Percentiles rank a stretch among this genome's conserved stretches.
These are phyloP conservation scores for Termitomyces sp. DNA, from an alignment of 768 basidiomycete species.

Conservation along the genomic window DNA sequence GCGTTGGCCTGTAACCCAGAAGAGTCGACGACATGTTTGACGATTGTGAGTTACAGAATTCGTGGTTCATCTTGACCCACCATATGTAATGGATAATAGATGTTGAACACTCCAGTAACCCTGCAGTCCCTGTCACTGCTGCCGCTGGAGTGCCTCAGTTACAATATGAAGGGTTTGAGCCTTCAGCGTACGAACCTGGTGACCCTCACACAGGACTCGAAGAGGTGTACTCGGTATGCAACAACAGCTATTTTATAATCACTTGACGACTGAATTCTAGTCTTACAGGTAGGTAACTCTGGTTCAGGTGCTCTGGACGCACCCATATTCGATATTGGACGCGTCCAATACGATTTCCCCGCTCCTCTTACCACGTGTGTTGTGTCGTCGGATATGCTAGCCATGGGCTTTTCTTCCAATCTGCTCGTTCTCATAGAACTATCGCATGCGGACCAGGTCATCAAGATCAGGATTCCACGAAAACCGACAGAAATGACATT, in stretches of 20 bases:
- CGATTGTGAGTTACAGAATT: constrained; percentile 46
- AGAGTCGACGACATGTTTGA: constrained; percentile 46
- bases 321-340: constrained; percentile 77
- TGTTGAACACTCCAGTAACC: constrained; percentile 75
- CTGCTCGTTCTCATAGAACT: constrained; percentile 86
- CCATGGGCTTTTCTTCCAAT: constrained; percentile 77
- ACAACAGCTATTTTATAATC: neutral
- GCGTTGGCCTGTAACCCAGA: neutral
- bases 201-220: constrained; percentile 42
- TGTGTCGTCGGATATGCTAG: constrained; percentile 82
- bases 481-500: constrained; percentile 75
- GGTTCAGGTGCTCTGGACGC: constrained; percentile 30
- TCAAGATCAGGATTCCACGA: constrained; percentile 71
- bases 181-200: constrained; percentile 50
- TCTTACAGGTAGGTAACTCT: constrained; percentile 17
- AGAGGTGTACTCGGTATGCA: constrained; percentile 25
- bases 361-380: constrained; percentile 79
- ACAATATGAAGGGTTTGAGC: constrained; percentile 88
- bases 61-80: constrained; percentile 3
- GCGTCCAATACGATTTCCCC: constrained; percentile 86
- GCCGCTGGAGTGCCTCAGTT: constrained; percentile 47
- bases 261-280: neutral
- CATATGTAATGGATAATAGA: constrained; percentile 38
- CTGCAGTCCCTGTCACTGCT: constrained; percentile 31
- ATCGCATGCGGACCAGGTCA: constrained; percentile 78